Evolutionary conservation across 768 basidiomycete species (phyloP).

Genomic region (Auricularia cornea): DNA sequence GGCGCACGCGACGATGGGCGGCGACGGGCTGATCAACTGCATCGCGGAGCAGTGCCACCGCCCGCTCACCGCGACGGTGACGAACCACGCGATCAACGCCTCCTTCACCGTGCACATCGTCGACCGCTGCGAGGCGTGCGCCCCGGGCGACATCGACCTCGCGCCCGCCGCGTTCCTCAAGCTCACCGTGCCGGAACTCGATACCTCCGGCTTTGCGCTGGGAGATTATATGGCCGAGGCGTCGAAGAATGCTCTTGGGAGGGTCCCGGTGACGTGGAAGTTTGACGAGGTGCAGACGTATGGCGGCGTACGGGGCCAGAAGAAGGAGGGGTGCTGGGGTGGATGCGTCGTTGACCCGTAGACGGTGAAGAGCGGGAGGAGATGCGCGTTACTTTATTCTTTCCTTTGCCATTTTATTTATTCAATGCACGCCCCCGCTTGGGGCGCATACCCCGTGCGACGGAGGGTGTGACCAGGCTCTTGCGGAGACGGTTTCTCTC

Average conservation of each 20-base stretch:
- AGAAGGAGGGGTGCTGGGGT: neutral
- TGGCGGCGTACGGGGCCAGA: neutral
- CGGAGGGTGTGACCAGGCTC: too few species aligned
- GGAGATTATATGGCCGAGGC: neutral
- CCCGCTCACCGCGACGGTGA: neutral
- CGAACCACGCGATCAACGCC: neutral
- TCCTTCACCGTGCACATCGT: constrained; percentile 11
- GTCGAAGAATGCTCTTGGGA: neutral
- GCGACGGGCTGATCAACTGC: constrained; percentile 1
- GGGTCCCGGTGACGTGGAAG: neutral
- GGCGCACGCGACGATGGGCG: constrained; percentile 27
- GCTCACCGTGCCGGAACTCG: constrained; percentile 7
- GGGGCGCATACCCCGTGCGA: too few species aligned
- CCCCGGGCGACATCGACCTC: constrained; percentile 19
- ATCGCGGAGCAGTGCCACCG: neutral
- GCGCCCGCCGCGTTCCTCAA: constrained; percentile 19
- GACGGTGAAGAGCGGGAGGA: too few species aligned
- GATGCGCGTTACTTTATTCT: too few species aligned
- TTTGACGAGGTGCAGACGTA: neutral
- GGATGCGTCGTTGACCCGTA: neutral
- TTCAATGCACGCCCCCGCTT: too few species aligned
- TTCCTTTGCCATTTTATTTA: too few species aligned
- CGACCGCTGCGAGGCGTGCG: constrained; percentile 22
- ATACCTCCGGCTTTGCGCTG: neutral
- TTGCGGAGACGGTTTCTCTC: too few species aligned